phyloP scores from a whole-genome alignment of 495 filamentous ascomycete genomes.

The Stereocaulon alpinum region DNA sequence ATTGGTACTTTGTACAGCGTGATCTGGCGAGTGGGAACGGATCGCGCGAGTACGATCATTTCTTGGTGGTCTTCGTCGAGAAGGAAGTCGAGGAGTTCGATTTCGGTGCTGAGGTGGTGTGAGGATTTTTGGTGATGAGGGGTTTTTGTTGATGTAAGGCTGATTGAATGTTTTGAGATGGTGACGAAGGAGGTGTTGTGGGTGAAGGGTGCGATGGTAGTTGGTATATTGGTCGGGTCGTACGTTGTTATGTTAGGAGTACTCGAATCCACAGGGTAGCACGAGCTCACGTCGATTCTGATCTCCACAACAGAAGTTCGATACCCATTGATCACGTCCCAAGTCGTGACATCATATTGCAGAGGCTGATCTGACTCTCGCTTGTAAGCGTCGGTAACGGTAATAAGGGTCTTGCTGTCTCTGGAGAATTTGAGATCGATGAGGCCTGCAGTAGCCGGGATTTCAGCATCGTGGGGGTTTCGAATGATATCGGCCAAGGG shows the following conservation, averaged over 20 bases:
- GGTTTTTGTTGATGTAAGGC: no score
- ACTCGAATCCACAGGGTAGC: no score
- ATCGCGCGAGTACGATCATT: neutral
- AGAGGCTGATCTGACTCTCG: neutral
- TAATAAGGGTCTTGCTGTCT: neutral
- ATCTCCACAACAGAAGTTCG: neutral
- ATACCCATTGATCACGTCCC: neutral
- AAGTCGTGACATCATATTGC: neutral
- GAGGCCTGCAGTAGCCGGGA: neutral
- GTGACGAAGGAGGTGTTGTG: neutral
- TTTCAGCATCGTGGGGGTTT: neutral
- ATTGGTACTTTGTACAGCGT: neutral
- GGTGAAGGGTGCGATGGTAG: neutral
- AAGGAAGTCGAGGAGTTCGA: neutral
- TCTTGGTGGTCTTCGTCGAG: neutral
- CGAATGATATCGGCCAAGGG: neutral
- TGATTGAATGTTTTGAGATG: neutral
- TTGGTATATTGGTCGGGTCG: neutral
- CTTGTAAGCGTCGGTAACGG: neutral
- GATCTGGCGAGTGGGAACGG: neutral
- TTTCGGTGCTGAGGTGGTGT: no score
- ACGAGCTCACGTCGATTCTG: neutral
- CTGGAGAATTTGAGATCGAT: constrained; percentile 3
- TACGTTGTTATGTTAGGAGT: neutral
- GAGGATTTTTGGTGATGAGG: no score